phyloP scores from a whole-genome alignment of 371 early-diverging fungal genomes.

The Mortierella sp. region DNA sequence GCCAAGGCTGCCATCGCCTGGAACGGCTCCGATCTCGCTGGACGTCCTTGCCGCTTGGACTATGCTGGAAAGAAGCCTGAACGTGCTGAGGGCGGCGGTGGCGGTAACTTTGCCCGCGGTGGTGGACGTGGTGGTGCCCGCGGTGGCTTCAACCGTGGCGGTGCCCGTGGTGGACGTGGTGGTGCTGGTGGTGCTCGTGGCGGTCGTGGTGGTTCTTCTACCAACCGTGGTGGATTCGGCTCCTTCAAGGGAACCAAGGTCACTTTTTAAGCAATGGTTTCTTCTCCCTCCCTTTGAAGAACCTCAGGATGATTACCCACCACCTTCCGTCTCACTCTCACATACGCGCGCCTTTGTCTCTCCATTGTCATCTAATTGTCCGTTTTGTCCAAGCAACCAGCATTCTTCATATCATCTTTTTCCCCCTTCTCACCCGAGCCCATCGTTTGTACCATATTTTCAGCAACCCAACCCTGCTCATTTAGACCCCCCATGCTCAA shows the following conservation, averaged over 20 bases:
- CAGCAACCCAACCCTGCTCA: too few species aligned
- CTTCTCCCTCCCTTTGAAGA: too few species aligned
- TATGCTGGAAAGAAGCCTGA: slow-evolving; percentile 65
- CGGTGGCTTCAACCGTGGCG: slow-evolving; percentile 61
- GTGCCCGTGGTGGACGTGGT: slow-evolving; percentile 59
- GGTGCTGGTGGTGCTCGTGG: slow-evolving; percentile 55
- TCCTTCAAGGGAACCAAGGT: slow-evolving; percentile 47
- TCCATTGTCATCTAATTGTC: slow-evolving; percentile 3
- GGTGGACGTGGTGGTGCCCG: slow-evolving; percentile 59
- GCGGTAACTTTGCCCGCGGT: slow-evolving; percentile 57
- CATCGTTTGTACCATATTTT: slow-evolving; percentile 36
- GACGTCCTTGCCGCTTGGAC: slow-evolving; percentile 76
- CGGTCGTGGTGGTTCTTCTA: slow-evolving; percentile 56
- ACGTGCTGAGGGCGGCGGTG: slow-evolving; percentile 60
- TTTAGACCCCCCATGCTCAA: too few species aligned
- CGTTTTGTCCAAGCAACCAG: slow-evolving; percentile 6
- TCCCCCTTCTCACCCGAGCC: too few species aligned
- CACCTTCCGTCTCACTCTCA: too few species aligned
- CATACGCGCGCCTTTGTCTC: too few species aligned
- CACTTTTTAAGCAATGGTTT: slow-evolving; percentile 54
- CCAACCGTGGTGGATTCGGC: slow-evolving; percentile 54
- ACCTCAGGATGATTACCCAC: slow-evolving; percentile 19
- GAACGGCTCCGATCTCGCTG: slow-evolving; percentile 75
- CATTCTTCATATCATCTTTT: slow-evolving; percentile 7
- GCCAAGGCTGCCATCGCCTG: slow-evolving; percentile 76